Evolutionary conservation across 305 asterid genomes (phyloP), one percentile per base, ranked within the genome.

Genomic region (Solanum hybrid): DNA sequence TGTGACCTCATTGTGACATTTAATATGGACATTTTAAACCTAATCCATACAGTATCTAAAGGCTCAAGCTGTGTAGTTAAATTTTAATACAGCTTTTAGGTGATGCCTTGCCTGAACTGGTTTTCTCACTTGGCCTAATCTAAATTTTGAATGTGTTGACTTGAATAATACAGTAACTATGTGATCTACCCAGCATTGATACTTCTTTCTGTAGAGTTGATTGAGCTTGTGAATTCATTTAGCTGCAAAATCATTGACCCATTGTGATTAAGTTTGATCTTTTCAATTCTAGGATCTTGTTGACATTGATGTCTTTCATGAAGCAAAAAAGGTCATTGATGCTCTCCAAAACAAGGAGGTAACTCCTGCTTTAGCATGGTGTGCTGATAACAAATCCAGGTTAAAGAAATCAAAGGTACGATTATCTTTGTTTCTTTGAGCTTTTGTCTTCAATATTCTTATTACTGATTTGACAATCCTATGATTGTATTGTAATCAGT

Each of bases 331-430:
- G 91, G 99, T 97, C 41, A 96, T 96, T 87, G 98, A 96, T 89
- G 99, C 99, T 89, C 98, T 97, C 91, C 97, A 95, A 90, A 94
- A 91, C 92, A 96, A 96, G 96, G 98, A 95, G 90, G 96, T 96
- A 61, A 91, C 95, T 80, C 98, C 99, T 91, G 99, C 99, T 92
- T 93, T 97, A 79, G 96, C 98, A 73, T 97, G 99, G 99, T 97
- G 99, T 93, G 95, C 97, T 78, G 99, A 97, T 72, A 97, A 97
- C 91, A 97, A 97, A 93, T 93, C 98, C 90, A 96, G 96, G 94
- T 93, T 97, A 91, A 97, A 96, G 96, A 97, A 96, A 93, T 92
- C 98, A 24, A 97, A 97, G 98, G 99, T 95, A 92, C 79, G 45
- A 10, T 68, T 85, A 85, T 85, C 8, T 84, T 51, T 57, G 32